Percentiles rank a stretch among this genome's conserved stretches.
Evolutionary conservation across 352 stramenopile species (phyloP).

Genomic region (Phytophthora colocasiae): DNA sequence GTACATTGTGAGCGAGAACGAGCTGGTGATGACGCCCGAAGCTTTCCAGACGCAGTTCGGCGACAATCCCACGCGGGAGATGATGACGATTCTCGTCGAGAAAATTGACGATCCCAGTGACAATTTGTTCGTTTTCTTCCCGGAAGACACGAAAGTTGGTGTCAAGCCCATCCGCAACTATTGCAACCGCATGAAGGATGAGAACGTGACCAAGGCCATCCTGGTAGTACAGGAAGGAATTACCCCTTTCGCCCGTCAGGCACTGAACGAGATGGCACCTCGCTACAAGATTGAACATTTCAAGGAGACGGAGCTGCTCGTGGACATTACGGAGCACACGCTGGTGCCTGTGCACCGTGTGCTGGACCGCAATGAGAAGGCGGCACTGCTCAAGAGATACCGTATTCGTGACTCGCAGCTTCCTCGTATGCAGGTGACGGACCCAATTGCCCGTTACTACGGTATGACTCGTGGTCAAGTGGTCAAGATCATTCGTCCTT

Average conservation of each 20-base stretch:
- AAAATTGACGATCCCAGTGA: conserved; percentile 94
- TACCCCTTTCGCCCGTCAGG: conserved; percentile 98
- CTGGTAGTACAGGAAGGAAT: conserved; percentile 97
- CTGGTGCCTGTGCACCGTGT: conserved; percentile 99
- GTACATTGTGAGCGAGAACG: conserved; percentile 98
- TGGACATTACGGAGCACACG: conserved; percentile 99
- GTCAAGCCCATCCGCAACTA: conserved; percentile 97
- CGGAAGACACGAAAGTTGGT: conserved; percentile 98
- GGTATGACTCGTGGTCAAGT: conserved; percentile 97
- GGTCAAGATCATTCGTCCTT: conserved; percentile 99
- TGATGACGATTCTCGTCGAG: conserved; percentile 96
- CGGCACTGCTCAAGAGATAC: conserved; percentile 98
- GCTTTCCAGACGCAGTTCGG: conserved; percentile 92
- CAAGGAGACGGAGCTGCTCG: conserved; percentile 98
- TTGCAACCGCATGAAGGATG: conserved; percentile 97
- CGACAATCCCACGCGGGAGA: conserved; percentile 94
- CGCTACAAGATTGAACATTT: conserved; percentile 97
- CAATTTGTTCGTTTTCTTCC: conserved; percentile 99
- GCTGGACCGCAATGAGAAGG: conserved; percentile 97
- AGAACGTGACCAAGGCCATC: conserved; percentile 97
- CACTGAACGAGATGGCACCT: conserved; percentile 95
- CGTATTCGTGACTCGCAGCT: conserved; percentile 99
- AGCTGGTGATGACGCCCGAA: conserved; percentile 96
- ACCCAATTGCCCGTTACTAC: conserved; percentile 99
- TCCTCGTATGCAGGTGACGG: conserved; percentile 98